Base-by-base conservation (phyloP, 2,329 filamentous ascomycete genomes). In the Exophiala spinifera region DNA sequence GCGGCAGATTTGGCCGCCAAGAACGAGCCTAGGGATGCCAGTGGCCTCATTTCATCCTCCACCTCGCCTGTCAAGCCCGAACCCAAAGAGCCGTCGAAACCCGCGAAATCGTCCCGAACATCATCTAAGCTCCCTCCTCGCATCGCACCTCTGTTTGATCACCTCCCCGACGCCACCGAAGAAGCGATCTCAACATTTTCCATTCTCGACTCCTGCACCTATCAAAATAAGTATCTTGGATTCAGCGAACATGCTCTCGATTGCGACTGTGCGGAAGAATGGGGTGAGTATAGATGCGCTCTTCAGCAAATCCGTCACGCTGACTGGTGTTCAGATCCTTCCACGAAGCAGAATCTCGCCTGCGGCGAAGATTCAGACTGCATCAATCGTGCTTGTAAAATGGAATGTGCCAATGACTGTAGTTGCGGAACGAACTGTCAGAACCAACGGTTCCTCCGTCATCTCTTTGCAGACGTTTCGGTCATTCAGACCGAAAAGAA, bases 401-500 rank as follows among this genome's bases (percentile, higher is more conserved):
- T 97, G 83, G 94, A 99, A 75, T 99, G 94, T 70, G 81, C 89
- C 33, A 84, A 84, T 57, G 87, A 91, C 63, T 94, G 91, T 72
- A 89, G 90, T 67, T 99, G 94, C 71, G 91, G 91, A 51, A 77
- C 83, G 34, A 84, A 83, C 46, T 99, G 94, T 71, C 89, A 95
- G 70, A 99, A 99, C 68, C 91, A 96, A 72, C 87, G 94, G 57
- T 97, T 99, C 66, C 89, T 95, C 72, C 87, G 84, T 64, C 91
- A 87, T 72, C 83, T 95, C 66, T 97, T 94, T 68, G 91, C 92
- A 66, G 76, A 88, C 63, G 94, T 99, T 55, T 88, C 91, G 1
- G 92, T 99, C 66, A 95, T 99, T 78, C 92, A 95, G 71, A 97
- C 94, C 0, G 91, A 96, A 59, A 96, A 97, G 77, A 99, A 99